These are phyloP conservation scores for Lithospermum erythrorhizon DNA, from an alignment of 257 asterid genomes.

Conservation along the genomic window DNA sequence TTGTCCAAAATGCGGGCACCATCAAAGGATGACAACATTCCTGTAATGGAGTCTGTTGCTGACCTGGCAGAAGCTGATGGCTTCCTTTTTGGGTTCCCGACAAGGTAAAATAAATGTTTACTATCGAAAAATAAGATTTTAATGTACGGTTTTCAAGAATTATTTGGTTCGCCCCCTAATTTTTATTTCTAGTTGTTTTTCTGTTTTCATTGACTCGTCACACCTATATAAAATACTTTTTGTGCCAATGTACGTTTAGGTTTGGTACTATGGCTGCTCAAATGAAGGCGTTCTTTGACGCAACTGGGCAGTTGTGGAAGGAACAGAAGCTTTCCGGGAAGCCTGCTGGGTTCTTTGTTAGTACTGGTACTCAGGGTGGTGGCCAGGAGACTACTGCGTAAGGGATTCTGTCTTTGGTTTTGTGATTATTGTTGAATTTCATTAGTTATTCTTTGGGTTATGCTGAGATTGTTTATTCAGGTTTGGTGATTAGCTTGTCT, in stretches of 20 bases:
- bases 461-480: not conserved
- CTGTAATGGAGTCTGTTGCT: conserved; percentile 43
- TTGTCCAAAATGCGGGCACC: conserved; percentile 70
- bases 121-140: no score
- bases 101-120: conserved; percentile 28
- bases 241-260: conserved; percentile 18
- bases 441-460: not conserved
- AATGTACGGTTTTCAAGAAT: no score
- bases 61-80: conserved; percentile 70
- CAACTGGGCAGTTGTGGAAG: conserved; percentile 78
- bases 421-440: not conserved
- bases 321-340: conserved; percentile 87
- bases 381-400: conserved; percentile 99
- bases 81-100: conserved; percentile 82
- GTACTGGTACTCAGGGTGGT: conserved; percentile 99
- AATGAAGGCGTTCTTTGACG: conserved; percentile 92
- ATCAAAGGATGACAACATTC: conserved; percentile 55
- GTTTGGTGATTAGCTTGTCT: not conserved
- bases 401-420: conserved; percentile 19
- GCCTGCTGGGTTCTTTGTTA: conserved; percentile 94
- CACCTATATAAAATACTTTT: no score
- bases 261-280: conserved; percentile 95
- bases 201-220: no score
- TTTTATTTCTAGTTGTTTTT: no score
- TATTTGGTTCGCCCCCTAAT: no score